Conservation (phyloP, 768 basidiomycete species). For the Amanita brunnescens region DNA sequence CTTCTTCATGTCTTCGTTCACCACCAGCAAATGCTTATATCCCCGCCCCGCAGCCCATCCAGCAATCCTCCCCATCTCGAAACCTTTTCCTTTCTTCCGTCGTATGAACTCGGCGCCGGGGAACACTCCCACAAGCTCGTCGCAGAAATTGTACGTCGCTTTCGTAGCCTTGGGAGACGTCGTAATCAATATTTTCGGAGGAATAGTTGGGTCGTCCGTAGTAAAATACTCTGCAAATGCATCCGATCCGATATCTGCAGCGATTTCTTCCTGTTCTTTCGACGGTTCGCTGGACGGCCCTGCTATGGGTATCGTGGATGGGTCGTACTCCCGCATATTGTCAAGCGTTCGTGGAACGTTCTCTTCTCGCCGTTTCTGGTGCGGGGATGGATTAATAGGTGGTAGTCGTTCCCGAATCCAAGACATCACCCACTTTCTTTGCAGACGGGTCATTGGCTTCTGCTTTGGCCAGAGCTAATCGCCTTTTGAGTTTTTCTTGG, state of each 20-base stretch:
- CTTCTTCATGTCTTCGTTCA: slow-evolving; percentile 93
- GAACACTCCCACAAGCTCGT: slow-evolving; percentile 82
- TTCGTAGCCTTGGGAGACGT: slow-evolving; percentile 87
- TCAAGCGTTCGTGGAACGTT: slow-evolving; percentile 92
- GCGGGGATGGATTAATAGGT: background rate
- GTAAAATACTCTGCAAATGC: slow-evolving; percentile 74
- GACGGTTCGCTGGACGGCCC: slow-evolving; percentile 35
- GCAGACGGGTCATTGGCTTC: slow-evolving; percentile 69
- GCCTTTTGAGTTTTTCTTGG: slow-evolving; percentile 71
- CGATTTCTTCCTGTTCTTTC: slow-evolving; percentile 45
- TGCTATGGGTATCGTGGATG: slow-evolving; percentile 47
- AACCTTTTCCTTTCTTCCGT: slow-evolving; percentile 82
- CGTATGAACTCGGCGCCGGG: slow-evolving; percentile 88
- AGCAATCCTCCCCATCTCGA: slow-evolving; percentile 85
- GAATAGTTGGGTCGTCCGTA: slow-evolving; percentile 55
- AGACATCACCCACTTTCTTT: slow-evolving; percentile 52
- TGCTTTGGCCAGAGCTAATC: slow-evolving; percentile 68
- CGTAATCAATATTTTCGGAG: slow-evolving; percentile 85
- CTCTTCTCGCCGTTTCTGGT: slow-evolving; percentile 69
- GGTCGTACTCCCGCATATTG: slow-evolving; percentile 83
- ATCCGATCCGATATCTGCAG: slow-evolving; percentile 63
- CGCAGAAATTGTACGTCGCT: slow-evolving; percentile 85
- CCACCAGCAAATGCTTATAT: slow-evolving; percentile 83
- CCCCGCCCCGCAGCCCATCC: slow-evolving; percentile 88
- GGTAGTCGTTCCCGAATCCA: background rate